These are phyloP conservation scores for Beauveria bassiana DNA, from an alignment of 2,329 filamentous ascomycete genomes.

Conservation along the genomic window DNA sequence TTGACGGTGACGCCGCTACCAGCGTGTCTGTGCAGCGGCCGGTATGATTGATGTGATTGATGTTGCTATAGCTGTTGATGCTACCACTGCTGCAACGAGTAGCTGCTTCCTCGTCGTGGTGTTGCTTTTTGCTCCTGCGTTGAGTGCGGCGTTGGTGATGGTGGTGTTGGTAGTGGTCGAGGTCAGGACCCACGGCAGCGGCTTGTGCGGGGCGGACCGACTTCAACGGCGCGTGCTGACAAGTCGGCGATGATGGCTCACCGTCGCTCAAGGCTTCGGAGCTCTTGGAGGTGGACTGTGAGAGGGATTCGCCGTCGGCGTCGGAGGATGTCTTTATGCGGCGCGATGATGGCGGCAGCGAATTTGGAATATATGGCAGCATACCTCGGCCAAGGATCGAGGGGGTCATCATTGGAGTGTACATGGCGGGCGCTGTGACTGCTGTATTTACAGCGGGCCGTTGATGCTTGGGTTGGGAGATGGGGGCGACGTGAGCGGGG, in stretches of 20 bases:
- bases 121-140: neutral
- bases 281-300: neutral
- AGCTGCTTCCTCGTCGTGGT: neutral
- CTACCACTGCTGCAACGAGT: neutral
- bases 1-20: neutral
- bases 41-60: neutral
- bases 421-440: neutral
- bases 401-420: slow-evolving; percentile 1
- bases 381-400: neutral
- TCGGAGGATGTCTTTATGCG: neutral
- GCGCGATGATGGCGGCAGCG: neutral
- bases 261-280: neutral
- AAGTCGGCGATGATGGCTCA: neutral
- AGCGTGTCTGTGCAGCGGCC: neutral
- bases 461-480: too few species aligned
- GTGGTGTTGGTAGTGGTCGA: neutral
- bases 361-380: neutral
- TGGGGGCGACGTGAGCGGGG: neutral
- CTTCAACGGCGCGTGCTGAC: neutral
- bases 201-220: slow-evolving; percentile 1
- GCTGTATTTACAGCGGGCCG: neutral
- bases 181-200: slow-evolving; percentile 5
- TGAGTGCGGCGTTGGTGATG: neutral
- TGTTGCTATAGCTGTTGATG: neutral
- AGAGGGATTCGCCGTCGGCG: neutral